Evolutionary conservation across 148 eudicot species (phyloP).

Genomic region (Rhododendron simsii): DNA sequence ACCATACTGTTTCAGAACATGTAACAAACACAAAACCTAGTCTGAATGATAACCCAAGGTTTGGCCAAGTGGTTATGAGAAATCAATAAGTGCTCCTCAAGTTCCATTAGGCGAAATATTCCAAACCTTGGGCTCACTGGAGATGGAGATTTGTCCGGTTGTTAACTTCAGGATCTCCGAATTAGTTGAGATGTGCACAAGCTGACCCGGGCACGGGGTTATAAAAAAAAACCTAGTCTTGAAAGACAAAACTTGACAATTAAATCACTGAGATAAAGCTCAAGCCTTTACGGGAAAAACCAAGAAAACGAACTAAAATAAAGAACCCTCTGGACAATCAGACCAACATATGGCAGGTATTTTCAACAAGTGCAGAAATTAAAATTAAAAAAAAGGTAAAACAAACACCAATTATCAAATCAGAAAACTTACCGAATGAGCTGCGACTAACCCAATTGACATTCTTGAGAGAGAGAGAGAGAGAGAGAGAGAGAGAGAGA

Average conservation of each 20-base stretch:
- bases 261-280: background rate
- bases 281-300: background rate
- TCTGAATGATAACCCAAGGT: background rate
- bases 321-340: background rate
- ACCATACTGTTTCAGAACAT: background rate
- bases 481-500: background rate
- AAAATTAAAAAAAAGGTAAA: background rate
- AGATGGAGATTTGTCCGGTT: background rate
- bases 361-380: background rate
- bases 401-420: background rate
- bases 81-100: background rate
- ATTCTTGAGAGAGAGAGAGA: background rate
- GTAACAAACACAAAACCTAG: background rate
- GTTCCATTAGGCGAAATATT: too few relatives aligned
- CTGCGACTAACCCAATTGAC: background rate
- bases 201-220: too few relatives aligned
- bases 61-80: background rate
- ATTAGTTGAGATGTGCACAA: too few relatives aligned
- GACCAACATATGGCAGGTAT: background rate
- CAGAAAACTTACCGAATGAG: background rate
- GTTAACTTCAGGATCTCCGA: background rate
- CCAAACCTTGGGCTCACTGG: too few relatives aligned
- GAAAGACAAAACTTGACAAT: background rate
- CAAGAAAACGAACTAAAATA: background rate
- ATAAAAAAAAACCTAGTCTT: background rate